phyloP scores from a whole-genome alignment of 2,329 filamentous ascomycete species.

The Aspergillus nomiae region DNA sequence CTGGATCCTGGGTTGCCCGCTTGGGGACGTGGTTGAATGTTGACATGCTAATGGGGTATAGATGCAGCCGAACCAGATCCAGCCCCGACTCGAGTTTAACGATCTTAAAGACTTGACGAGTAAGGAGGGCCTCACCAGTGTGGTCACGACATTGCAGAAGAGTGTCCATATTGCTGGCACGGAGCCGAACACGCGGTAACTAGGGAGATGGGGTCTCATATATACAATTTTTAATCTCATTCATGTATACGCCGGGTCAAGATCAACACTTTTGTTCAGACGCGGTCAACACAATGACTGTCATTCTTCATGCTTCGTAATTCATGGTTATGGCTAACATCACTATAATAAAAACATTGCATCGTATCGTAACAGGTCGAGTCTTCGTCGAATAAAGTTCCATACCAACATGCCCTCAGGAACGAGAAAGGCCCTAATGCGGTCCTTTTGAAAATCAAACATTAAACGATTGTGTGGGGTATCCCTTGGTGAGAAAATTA shows the following conservation, averaged over 20 bases:
- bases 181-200: background rate
- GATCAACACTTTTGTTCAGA: background rate
- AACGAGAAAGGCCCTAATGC: background rate
- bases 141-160: background rate
- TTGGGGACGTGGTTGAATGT: background rate
- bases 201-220: background rate
- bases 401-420: background rate
- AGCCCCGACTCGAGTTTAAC: background rate
- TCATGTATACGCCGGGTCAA: too few relatives aligned
- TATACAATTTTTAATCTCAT: too few relatives aligned
- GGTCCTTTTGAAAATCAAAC: background rate
- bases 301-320: constrained; percentile 3
- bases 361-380: constrained; percentile 4
- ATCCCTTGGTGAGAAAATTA: constrained; percentile 1
- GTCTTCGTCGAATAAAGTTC: background rate
- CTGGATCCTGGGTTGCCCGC: too few relatives aligned
- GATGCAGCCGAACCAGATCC: background rate
- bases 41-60: background rate
- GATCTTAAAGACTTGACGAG: background rate
- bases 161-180: background rate
- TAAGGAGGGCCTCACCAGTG: background rate
- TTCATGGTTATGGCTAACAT: constrained; percentile 3
- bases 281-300: background rate
- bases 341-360: constrained; percentile 3
- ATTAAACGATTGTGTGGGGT: constrained; percentile 2